These are phyloP conservation scores for Coccomyxa subellipsoidea DNA, from an alignment of 163 green algal species.

Conservation along the genomic window DNA sequence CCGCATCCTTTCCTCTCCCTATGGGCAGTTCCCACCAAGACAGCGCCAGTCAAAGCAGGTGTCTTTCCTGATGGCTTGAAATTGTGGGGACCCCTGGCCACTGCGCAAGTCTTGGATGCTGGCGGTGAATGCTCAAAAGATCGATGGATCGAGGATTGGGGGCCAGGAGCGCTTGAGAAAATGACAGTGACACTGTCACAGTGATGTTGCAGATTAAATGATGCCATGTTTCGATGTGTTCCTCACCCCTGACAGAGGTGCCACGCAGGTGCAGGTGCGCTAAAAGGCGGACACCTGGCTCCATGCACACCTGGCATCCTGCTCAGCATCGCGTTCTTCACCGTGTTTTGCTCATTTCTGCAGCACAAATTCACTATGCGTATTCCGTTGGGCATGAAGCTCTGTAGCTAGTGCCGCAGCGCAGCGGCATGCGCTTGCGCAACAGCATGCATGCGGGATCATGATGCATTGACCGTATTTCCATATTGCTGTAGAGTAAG, in stretches of 20 bases:
- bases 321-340: neutral
- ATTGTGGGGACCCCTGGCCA: neutral
- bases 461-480: too few species aligned
- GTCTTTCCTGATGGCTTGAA: neutral
- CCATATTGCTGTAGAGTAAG: too few species aligned
- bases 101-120: neutral
- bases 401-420: too few species aligned
- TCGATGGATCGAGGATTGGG: neutral
- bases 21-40: neutral
- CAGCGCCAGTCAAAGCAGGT: neutral
- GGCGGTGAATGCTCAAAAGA: neutral
- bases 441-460: too few species aligned
- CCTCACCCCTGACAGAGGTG: neutral
- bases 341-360: too few species aligned
- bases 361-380: too few species aligned
- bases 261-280: neutral
- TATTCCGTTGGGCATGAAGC: too few species aligned
- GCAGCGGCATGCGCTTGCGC: too few species aligned
- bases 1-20: neutral
- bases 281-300: neutral
- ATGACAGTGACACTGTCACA: neutral
- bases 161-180: neutral
- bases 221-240: neutral
- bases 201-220: neutral
- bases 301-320: neutral